Percentiles rank a stretch among this genome's conserved stretches.
Conservation (phyloP, 2,329 filamentous ascomycete species). For the Metarhizium rileyi region DNA sequence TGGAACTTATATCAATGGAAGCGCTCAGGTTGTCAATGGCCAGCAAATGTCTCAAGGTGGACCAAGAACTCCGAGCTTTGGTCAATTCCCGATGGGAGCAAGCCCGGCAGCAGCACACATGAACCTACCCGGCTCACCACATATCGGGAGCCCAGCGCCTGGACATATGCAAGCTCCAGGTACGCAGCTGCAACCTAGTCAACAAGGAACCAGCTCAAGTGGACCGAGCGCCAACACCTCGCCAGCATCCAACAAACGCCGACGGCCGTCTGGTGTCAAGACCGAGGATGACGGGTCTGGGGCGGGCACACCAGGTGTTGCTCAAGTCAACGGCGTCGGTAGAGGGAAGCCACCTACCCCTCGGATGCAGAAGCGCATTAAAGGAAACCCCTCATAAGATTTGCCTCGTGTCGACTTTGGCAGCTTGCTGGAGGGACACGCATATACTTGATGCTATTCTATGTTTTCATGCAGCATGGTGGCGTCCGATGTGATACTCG, state of each 20-base stretch:
- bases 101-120: conserved; percentile 52
- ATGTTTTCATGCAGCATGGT: conserved; percentile 26
- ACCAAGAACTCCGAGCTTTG: conserved; percentile 44
- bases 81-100: conserved; percentile 48
- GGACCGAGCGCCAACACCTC: conserved; percentile 60
- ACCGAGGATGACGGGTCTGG: conserved; percentile 42
- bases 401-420: background rate
- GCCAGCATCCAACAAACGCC: conserved; percentile 49
- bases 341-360: conserved; percentile 47
- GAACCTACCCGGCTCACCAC: conserved; percentile 52
- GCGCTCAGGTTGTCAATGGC: conserved; percentile 33
- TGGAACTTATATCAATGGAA: conserved; percentile 31
- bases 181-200: conserved; percentile 59
- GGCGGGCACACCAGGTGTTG: conserved; percentile 37
- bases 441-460: conserved; percentile 15
- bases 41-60: conserved; percentile 35
- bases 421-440: background rate
- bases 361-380: conserved; percentile 45
- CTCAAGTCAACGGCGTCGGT: conserved; percentile 42
- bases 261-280: conserved; percentile 48
- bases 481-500: conserved; percentile 22
- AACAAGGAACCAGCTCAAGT: conserved; percentile 57
- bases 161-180: conserved; percentile 54
- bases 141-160: conserved; percentile 49
- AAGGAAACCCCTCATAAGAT: conserved; percentile 32